Base-by-base conservation (phyloP, 805 yeast species). In the Kodamaea neixiangensis region DNA sequence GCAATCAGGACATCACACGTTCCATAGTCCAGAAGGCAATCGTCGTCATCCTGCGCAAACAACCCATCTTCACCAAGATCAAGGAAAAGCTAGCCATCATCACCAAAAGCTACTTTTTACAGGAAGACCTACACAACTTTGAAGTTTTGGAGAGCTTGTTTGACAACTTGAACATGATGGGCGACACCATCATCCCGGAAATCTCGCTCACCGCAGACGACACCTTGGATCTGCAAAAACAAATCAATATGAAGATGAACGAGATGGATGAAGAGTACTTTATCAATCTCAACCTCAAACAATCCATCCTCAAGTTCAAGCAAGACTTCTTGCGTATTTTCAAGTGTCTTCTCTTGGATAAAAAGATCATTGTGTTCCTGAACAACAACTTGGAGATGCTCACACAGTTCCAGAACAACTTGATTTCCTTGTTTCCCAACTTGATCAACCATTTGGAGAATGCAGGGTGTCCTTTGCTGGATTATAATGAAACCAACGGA, bases 21-120 rank as follows among this genome's bases (percentile, higher is more conserved):
- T 87, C 96, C 1, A 84, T 90, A 0, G 92, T 94, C 2, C 99
- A 94, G 61, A 94, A 94, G 62, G 86, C 96, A 0, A 81, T 94
- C 22, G 97, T 94, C 4, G 85, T 94, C 35, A 80, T 94, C n/a
- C 80, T 88, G 3, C 78, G 89, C 52, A 62, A 68, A 33, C 86
- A 87, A 64, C 98, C 99, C 1, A 82, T 94, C 2, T 90, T 89
- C 62, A 86, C 88, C 11, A 96, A 91, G 54, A 82, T 94, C 51
- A 87, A 86, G 61, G 97, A 94, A 59, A 94, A 94, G 66, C 71
- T 94, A 55, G 86, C 96, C 44, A 89, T 94, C 20, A 89, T 93
- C 25, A 92, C 98, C 0, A 82, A 85, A 53, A 87, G 91, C 1
- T 93, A 85, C 67, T 94, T 94, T 63, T 76, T 82, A 46, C 99